Evolutionary conservation across 257 asterid species (phyloP).

Genomic region (Catharanthus roseus): DNA sequence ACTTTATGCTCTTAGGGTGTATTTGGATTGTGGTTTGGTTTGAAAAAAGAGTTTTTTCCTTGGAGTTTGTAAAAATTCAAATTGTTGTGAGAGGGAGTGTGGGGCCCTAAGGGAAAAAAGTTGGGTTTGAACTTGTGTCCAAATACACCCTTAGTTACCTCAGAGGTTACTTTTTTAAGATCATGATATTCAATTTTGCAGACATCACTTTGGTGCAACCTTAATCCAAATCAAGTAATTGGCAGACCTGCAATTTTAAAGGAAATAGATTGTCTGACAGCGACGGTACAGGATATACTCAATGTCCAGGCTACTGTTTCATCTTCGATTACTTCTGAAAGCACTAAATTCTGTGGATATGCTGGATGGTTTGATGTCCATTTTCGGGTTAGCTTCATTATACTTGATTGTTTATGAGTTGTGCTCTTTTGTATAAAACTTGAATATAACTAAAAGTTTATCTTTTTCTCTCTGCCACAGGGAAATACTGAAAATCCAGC

Average conservation of each 20-base stretch:
- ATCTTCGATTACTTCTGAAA: conserved; percentile 60
- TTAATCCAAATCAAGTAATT: conserved; percentile 79
- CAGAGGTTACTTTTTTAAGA: conserved; percentile 11
- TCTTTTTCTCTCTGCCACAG: conserved; percentile 22
- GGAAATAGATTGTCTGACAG: conserved; percentile 79
- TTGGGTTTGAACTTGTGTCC: too few species aligned
- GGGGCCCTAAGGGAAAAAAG: too few species aligned
- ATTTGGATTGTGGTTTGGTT: too few species aligned
- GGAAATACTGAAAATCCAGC: conserved; percentile 70
- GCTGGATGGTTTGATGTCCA: conserved; percentile 99
- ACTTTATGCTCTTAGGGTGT: too few species aligned
- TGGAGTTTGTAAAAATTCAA: too few species aligned
- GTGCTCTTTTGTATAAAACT: conserved; percentile 2
- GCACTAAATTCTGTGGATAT: conserved; percentile 68
- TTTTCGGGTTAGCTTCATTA: conserved; percentile 60
- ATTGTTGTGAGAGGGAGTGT: too few species aligned
- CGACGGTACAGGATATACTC: conserved; percentile 56
- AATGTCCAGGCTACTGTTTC: conserved; percentile 50
- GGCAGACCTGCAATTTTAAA: conserved; percentile 62
- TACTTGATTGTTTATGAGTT: not conserved
- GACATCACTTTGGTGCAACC: conserved; percentile 87
- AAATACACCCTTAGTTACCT: conserved; percentile 6
- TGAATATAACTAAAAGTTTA: not conserved
- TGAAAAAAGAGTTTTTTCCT: too few species aligned
- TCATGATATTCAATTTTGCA: conserved; percentile 27